phyloP scores from a whole-genome alignment of 257 asterid species.

The Solanum clarkiae region DNA sequence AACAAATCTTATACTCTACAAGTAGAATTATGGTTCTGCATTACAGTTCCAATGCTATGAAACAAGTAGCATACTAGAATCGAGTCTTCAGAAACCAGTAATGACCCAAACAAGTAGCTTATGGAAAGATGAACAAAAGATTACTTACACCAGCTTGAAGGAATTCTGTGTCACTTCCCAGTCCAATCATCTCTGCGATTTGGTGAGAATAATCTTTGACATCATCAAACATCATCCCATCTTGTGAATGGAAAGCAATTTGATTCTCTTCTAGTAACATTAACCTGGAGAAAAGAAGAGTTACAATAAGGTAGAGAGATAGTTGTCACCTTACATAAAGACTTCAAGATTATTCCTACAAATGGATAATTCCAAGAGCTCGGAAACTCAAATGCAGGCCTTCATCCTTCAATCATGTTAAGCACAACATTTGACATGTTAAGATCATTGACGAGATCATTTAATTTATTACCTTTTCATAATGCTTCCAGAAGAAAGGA shows the following conservation, averaged over 20 bases:
- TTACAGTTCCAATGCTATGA: background rate
- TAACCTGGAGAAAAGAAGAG: constrained; percentile 43
- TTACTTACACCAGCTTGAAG: constrained; percentile 79
- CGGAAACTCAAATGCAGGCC: background rate
- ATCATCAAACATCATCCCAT: constrained; percentile 60
- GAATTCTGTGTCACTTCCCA: constrained; percentile 75
- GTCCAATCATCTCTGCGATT: constrained; percentile 90
- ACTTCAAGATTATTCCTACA: background rate
- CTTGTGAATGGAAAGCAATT: constrained; percentile 87
- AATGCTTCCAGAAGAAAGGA: constrained; percentile 97
- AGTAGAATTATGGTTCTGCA: background rate
- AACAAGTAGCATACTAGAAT: background rate
- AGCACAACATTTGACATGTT: background rate
- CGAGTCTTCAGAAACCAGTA: background rate
- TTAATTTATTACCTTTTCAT: constrained; percentile 59
- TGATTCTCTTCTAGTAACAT: constrained; percentile 98
- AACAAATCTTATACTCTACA: background rate
- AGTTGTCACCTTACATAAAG: background rate
- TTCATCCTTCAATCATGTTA: background rate
- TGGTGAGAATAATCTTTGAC: constrained; percentile 83
- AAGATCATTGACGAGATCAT: background rate
- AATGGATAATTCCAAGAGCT: background rate
- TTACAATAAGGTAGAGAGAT: background rate
- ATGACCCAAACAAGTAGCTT: background rate
- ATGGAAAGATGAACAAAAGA: background rate